These are phyloP conservation scores for Ophiosphaerella korrae DNA, from an alignment of 2,329 filamentous ascomycete species.

Conservation along the genomic window DNA sequence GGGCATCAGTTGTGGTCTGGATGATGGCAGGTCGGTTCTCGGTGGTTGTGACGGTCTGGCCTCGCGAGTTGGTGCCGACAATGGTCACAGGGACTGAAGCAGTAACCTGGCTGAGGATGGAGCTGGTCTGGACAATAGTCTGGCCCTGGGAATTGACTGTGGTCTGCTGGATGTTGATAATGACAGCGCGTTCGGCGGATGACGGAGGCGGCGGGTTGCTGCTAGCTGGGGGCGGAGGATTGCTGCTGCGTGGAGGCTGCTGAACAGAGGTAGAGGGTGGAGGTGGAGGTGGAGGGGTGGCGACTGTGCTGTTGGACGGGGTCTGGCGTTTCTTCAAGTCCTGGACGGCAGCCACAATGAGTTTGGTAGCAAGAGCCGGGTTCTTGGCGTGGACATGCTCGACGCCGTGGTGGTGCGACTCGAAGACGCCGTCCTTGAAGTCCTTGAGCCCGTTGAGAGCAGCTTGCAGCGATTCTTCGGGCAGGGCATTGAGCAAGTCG, in stretches of 20 bases:
- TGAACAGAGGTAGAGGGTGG: neutral
- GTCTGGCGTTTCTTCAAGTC: constrained; percentile 52
- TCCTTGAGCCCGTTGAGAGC: constrained; percentile 68
- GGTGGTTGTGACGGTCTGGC: constrained; percentile 44
- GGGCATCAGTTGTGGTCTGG: constrained; percentile 46
- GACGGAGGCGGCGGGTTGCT: constrained; percentile 6
- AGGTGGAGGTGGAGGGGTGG: constrained; percentile 6
- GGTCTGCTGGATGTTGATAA: constrained; percentile 47
- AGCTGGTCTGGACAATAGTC: constrained; percentile 44
- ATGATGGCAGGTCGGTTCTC: constrained; percentile 47
- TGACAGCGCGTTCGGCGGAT: constrained; percentile 26
- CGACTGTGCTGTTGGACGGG: constrained; percentile 32
- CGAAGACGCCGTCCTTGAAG: constrained; percentile 72
- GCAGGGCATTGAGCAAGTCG: constrained; percentile 61
- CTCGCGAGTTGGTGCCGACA: constrained; percentile 47
- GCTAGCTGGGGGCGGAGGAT: constrained; percentile 5
- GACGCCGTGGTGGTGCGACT: constrained; percentile 66
- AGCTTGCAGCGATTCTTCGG: constrained; percentile 66
- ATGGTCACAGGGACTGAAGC: constrained; percentile 47
- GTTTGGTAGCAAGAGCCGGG: constrained; percentile 64
- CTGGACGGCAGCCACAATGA: constrained; percentile 67
- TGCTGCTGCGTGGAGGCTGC: neutral
- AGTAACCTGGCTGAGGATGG: constrained; percentile 48
- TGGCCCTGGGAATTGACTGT: constrained; percentile 47
- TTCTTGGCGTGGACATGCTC: constrained; percentile 67